Evolutionary conservation across 192 early-diverging fungal genomes (phyloP), one percentile per base, ranked within the genome.

Genomic region (Backusella liffmaniae): DNA sequence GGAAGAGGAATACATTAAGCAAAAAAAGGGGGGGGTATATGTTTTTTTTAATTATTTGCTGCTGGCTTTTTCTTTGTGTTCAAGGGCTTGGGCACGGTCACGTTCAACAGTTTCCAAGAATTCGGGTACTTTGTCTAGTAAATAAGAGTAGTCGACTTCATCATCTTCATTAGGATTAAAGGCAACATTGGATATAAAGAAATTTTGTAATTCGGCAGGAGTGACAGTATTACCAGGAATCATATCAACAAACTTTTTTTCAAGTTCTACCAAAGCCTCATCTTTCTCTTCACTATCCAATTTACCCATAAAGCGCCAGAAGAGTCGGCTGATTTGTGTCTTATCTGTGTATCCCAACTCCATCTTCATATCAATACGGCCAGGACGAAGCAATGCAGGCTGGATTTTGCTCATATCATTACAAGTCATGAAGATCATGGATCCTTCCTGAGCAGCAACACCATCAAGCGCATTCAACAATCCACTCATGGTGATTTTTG

Each of bases 401-500:
- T 83, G 78, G 23, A 87, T 73, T 21, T 80, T 75, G n/a, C 74
- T 77, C 30, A 85, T 80, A 32, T 82, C 77, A 67, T 88, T 88
- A 56, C 82, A 84, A 16, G 86, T 88, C 82, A 86, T 84, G 59
- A 86, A 86, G 1, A 88, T 82, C 53, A 88, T 77, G 1, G 79
- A 79, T 9, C 87, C 87, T 32, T 88, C 86, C 69, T 84, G 84
- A 7, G 82, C 87, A 42, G 80, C 80, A 18, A 88, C 85, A 39
- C 87, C 87, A 68, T 88, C 87, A 23, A 88, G 70, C 4, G 83
- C 83, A 70, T 88, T 88, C 66, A 88, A 66, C 30, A 88, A 77
- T 15, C 82, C 83, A 15, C 81, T 82, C 56, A 88, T 79, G 2
- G 84, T 85, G 12, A 77, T 66, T 29, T 53, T 70, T 9, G 36